These are phyloP conservation scores for Xylaria intraflava DNA, from an alignment of 495 filamentous ascomycete species.

Conservation along the genomic window DNA sequence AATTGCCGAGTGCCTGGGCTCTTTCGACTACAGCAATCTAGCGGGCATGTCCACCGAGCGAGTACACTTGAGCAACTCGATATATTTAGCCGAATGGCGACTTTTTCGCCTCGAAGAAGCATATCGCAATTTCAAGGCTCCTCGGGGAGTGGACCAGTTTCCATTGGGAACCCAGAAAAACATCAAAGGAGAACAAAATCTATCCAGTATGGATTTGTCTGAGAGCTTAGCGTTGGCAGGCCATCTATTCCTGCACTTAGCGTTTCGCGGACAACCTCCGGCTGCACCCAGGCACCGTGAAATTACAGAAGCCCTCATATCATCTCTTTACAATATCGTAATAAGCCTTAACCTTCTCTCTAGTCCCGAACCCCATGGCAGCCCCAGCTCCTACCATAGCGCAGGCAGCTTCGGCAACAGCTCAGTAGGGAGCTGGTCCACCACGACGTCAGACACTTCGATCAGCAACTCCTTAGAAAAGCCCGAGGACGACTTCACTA, in stretches of 20 bases:
- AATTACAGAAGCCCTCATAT: conserved; percentile 21
- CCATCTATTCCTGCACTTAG: conserved; percentile 25
- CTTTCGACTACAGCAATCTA: conserved; percentile 23
- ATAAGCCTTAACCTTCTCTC: conserved; percentile 20
- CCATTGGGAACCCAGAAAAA: conserved; percentile 9
- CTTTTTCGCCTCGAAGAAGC: conserved; percentile 21
- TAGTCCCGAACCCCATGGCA: conserved; percentile 13
- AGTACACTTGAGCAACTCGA: conserved; percentile 24
- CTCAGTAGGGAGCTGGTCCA: conserved; percentile 19
- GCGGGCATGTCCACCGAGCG: conserved; percentile 19
- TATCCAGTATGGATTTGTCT: conserved; percentile 20
- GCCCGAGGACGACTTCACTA: conserved; percentile 19
- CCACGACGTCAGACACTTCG: conserved; percentile 17
- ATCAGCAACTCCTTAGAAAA: conserved; percentile 1
- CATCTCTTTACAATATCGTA: conserved; percentile 18
- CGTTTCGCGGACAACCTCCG: conserved; percentile 24
- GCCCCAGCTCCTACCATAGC: conserved; percentile 9
- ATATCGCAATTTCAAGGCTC: conserved; percentile 12
- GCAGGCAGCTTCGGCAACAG: conserved; percentile 4
- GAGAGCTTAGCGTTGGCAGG: conserved; percentile 22
- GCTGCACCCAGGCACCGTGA: conserved; percentile 22
- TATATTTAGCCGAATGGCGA: conserved; percentile 26
- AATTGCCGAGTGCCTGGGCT: conserved; percentile 22
- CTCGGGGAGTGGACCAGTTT: conserved; percentile 9
- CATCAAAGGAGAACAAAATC: not conserved